Conservation (phyloP, 179 eudicot species). For the Pouteria campechiana region DNA sequence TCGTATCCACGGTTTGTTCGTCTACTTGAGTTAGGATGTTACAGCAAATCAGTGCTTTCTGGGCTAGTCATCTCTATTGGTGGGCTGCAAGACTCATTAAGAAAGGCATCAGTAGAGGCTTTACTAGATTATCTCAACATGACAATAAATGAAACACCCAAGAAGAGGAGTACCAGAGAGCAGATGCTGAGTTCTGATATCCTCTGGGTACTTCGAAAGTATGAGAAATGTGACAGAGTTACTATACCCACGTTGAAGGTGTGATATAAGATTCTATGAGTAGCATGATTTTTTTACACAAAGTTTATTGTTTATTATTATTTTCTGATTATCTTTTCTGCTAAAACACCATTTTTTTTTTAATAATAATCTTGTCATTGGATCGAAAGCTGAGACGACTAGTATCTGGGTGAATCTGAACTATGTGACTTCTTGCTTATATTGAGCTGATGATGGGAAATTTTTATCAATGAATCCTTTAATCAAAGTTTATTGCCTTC, state of each 20-base stretch:
- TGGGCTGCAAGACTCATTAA: constrained; percentile 84
- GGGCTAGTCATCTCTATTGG: constrained; percentile 87
- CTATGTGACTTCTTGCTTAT: too few species aligned
- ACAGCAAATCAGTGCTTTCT: constrained; percentile 62
- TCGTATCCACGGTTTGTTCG: constrained; percentile 69
- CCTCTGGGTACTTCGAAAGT: constrained; percentile 80
- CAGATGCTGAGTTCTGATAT: constrained; percentile 48
- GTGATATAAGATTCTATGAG: too few species aligned
- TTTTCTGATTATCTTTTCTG: too few species aligned
- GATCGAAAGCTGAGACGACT: too few species aligned
- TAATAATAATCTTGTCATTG: too few species aligned
- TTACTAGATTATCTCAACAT: constrained; percentile 64
- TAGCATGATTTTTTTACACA: too few species aligned
- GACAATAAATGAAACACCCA: constrained; percentile 14
- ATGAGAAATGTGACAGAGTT: constrained; percentile 77
- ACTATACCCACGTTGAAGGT: constrained; percentile 85
- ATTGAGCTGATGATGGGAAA: too few species aligned
- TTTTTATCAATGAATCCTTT: too few species aligned
- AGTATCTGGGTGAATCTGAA: too few species aligned
- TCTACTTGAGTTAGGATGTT: constrained; percentile 63
- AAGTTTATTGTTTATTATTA: too few species aligned
- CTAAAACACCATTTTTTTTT: too few species aligned
- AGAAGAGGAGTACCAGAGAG: constrained; percentile 33
- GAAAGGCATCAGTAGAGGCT: constrained; percentile 72
- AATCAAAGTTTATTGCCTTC: too few species aligned